Evolutionary conservation across 768 basidiomycete genomes (phyloP).

Genomic region (Mrakia hoshinonis): DNA sequence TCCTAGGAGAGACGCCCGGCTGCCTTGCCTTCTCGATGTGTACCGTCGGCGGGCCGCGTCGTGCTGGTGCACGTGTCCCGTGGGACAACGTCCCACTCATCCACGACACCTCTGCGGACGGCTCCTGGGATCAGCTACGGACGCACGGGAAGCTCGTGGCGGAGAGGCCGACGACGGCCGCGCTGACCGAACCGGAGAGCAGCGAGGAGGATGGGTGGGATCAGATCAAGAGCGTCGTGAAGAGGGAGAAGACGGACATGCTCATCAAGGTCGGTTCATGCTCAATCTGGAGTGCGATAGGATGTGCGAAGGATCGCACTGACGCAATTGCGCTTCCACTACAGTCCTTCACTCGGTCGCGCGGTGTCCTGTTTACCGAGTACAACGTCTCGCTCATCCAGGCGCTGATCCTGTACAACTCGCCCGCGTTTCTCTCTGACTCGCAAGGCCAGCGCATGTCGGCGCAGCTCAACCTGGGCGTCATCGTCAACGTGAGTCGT

Average conservation of each 20-base stretch:
- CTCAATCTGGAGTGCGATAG: background rate
- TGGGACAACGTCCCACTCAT: slow-evolving; percentile 7
- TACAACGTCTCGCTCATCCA: slow-evolving; percentile 23
- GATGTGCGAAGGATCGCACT: background rate
- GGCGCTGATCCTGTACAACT: slow-evolving; percentile 26
- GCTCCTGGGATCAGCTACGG: slow-evolving; percentile 31
- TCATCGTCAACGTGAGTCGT: slow-evolving; percentile 37
- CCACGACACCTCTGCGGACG: slow-evolving; percentile 15
- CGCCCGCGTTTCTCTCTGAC: slow-evolving; percentile 20
- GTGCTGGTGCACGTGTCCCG: slow-evolving; percentile 10
- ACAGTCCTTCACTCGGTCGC: slow-evolving; percentile 39
- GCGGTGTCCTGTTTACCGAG: slow-evolving; percentile 39
- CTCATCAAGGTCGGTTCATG: slow-evolving; percentile 37
- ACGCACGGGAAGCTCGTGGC: slow-evolving; percentile 31
- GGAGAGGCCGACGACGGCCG: slow-evolving; percentile 2
- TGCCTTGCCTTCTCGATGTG: slow-evolving; percentile 43
- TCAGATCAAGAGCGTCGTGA: slow-evolving; percentile 32
- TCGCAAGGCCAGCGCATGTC: slow-evolving; percentile 31
- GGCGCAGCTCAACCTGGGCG: slow-evolving; percentile 38
- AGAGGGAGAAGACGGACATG: slow-evolving; percentile 41
- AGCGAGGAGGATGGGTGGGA: slow-evolving; percentile 33
- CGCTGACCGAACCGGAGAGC: slow-evolving; percentile 29
- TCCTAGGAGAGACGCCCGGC: slow-evolving; percentile 37
- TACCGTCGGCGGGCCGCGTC: slow-evolving; percentile 37
- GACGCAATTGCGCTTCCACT: background rate